Base-by-base conservation (phyloP, 176 grass and related monocot genomes). In the Typha latifolia region DNA sequence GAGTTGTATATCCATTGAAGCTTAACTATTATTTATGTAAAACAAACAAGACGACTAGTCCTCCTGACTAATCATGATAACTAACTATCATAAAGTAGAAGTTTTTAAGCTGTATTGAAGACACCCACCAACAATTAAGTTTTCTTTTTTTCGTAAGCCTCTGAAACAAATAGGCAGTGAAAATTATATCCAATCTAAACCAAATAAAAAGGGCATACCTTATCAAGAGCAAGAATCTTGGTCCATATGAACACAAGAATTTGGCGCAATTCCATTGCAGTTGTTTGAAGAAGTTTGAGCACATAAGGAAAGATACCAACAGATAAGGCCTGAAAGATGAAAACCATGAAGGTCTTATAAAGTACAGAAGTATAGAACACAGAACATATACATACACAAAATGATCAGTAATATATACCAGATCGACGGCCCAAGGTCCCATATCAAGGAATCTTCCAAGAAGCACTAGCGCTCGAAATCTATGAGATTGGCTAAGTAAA, bases 191-290 rank as follows among this genome's bases (percentile, higher is more conserved):
- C 3, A 59, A 59, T 2, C 53, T 59, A 59, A 80, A 67, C 67
- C 20, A 29, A 23, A 69, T n/a, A 6, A 64, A 64, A 57, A 62
- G 49, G 11, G 29, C 23, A 14, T 76, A 85, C 94, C 89, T 99
- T 99, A 72, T 99, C 94, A 65, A 99, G 89, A 51, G 94, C 87
- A 66, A 99, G 89, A 78, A 99, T 99, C 80, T 99, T 99, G 67
- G 94, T 99, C 94, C 94, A 99, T 78, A 99, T 93, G 69, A 99
- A 99, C 51, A 99, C 89, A 73, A 99, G 89, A 78, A 99, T 99
- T 84, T 99, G 94, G 14, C 86, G 89, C 64, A 99, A 63, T 64
- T 99, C 94, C 57, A 81, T 71, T 4, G 89, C 94, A 72, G 86
- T 90, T 78, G 94, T 99, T 90, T 99, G 94, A 51, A 99, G 74